These are phyloP conservation scores for Fragosphaeria purpurea DNA, from an alignment of 2,329 filamentous ascomycete species.

Conservation along the genomic window DNA sequence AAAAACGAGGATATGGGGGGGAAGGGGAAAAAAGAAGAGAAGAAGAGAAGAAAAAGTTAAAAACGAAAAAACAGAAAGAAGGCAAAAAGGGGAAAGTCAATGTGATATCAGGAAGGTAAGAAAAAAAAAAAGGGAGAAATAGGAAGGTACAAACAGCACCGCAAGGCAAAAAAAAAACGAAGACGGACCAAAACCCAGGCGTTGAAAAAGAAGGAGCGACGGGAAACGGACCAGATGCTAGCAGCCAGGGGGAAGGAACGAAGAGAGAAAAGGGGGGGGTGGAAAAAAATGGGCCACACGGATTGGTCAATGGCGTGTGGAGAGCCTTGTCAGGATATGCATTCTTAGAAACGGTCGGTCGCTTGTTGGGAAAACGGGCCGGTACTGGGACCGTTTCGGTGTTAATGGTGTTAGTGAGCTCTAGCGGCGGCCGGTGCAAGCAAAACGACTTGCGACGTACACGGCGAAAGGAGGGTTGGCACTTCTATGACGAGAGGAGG, in stretches of 20 bases:
- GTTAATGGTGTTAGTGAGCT: too few relatives aligned
- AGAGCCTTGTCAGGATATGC: constrained; percentile 3
- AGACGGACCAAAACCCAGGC: not conserved
- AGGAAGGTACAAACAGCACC: too few relatives aligned
- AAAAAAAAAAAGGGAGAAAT: too few relatives aligned
- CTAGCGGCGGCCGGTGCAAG: too few relatives aligned
- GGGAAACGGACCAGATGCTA: not conserved
- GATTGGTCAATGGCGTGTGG: constrained; percentile 7
- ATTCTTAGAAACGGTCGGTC: not conserved
- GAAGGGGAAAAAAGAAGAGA: not conserved
- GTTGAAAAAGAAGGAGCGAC: not conserved
- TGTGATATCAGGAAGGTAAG: not conserved
- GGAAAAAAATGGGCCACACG: not conserved
- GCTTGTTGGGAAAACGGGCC: too few relatives aligned
- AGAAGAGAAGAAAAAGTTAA: not conserved
- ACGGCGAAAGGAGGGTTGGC: too few relatives aligned
- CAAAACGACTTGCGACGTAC: too few relatives aligned
- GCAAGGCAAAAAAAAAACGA: too few relatives aligned
- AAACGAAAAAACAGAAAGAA: not conserved
- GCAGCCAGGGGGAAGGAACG: too few relatives aligned
- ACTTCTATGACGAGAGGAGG: too few relatives aligned
- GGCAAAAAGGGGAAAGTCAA: not conserved
- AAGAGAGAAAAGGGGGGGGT: too few relatives aligned
- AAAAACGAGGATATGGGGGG: not conserved
- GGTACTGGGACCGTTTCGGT: too few relatives aligned